Conservation (phyloP, 2,329 filamentous ascomycete species). For the Basipetospora chlamydospora region DNA sequence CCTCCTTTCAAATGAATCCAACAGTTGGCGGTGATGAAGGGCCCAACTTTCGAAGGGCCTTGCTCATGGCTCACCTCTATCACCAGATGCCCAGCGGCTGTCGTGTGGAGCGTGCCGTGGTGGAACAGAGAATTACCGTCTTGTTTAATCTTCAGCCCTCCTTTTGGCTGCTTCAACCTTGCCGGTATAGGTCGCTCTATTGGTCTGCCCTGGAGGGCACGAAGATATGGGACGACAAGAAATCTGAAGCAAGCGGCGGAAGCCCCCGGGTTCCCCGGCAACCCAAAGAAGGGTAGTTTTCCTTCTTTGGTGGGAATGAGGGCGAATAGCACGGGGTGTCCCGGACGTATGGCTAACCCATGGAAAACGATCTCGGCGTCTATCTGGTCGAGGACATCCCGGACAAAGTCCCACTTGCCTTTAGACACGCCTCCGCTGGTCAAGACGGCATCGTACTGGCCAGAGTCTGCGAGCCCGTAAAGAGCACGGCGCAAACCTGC, state of each 20-base stretch:
- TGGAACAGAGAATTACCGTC: not conserved
- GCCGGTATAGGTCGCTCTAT: not conserved
- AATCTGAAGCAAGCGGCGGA: constrained; percentile 1
- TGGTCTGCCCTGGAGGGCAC: not conserved
- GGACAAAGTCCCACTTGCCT: not conserved
- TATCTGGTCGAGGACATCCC: not conserved
- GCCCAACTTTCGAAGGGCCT: not conserved
- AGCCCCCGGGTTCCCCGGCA: not conserved
- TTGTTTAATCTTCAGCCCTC: not conserved
- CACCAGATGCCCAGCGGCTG: not conserved
- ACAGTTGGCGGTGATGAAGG: not conserved
- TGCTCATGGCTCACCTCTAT: not conserved
- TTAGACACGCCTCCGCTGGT: constrained; percentile 1
- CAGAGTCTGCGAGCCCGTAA: not conserved
- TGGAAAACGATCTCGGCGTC: not conserved
- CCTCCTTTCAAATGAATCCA: not conserved
- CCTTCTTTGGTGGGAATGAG: not conserved
- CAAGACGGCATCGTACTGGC: not conserved
- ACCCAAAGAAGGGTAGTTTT: not conserved
- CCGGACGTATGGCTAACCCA: not conserved
- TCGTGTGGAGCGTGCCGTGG: not conserved
- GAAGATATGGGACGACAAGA: not conserved
- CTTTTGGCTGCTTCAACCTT: not conserved
- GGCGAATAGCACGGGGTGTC: constrained; percentile 1
- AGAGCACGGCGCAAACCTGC: not conserved